Evolutionary conservation across 495 filamentous ascomycete species (phyloP), one percentile per base, ranked within the genome.

Genomic region (Acidiella bohemica): DNA sequence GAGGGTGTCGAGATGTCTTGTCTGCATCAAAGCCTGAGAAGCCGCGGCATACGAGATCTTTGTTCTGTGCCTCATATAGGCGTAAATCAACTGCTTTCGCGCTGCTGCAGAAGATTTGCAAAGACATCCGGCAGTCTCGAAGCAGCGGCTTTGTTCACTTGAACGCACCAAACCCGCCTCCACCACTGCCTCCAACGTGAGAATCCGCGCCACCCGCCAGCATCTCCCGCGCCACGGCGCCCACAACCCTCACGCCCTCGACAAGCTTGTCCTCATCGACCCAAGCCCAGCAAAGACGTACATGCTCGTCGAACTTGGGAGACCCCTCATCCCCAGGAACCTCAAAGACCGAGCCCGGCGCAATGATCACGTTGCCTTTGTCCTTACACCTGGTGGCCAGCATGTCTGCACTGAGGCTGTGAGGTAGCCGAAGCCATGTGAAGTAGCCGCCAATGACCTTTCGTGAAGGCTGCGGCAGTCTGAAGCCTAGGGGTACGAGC

Each of bases 281-380:
- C 76, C 78, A 88, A 8, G 80, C 68, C 57, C 83, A 85, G 45
- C 78, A 83, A 6, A 92, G 49, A 31, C 84, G 67, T 12, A 90
- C 41, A 25, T 63, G 56, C 23, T 64, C 44, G 19, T 59, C 58
- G 54, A 85, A 81, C 39, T 54, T 59, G 36, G 60, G 56, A 12
- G 46, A 56, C 2, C 54, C 44, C 25, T 44, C 51, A 49, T 84
- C 71, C 25, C 71, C 70, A 3, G 62, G 57, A 2, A 87, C 78
- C 46, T 75, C 72, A 57, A 86, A 90, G 18, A 81, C 52, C 26
- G 65, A 56, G 1, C 81, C 84, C 5, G 68, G 59, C 0, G 71
- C 76, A 7, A 88, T 58, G 14, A 75, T 59, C 39, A 93, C 51
- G 24, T 71, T 72, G 53, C 78, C 71, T 33, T 76, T 65, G 2